These are phyloP conservation scores for Plasmodium fragile DNA, from an alignment of 169 alveolate genomes.

Conservation along the genomic window DNA sequence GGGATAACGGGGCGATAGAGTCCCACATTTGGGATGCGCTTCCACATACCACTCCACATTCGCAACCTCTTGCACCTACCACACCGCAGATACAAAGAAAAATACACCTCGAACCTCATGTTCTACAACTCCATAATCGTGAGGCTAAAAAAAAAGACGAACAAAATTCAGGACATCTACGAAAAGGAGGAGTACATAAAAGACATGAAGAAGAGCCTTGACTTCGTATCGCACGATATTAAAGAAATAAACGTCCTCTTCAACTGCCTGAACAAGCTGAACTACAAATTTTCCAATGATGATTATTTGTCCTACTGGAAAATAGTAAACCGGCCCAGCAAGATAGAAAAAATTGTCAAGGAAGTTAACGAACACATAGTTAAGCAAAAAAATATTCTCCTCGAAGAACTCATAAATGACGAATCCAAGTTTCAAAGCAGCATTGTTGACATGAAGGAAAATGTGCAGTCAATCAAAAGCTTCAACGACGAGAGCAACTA, in stretches of 20 bases:
- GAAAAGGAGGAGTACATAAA: slow-evolving; percentile 75
- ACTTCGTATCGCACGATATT: slow-evolving; percentile 61
- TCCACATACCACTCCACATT: neutral
- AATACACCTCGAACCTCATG: slow-evolving; percentile 67
- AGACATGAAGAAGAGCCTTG: slow-evolving; percentile 70
- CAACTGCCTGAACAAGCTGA: slow-evolving; percentile 60
- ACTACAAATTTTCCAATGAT: slow-evolving; percentile 71
- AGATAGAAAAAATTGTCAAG: slow-evolving; percentile 71
- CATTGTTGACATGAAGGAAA: slow-evolving; percentile 74
- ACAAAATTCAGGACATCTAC: slow-evolving; percentile 62
- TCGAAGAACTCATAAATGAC: slow-evolving; percentile 73
- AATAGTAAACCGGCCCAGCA: slow-evolving; percentile 68
- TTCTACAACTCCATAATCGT: slow-evolving; percentile 67
- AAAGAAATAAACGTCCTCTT: slow-evolving; percentile 67
- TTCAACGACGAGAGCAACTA: slow-evolving; percentile 68
- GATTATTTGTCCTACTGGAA: slow-evolving; percentile 75
- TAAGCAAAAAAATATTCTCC: slow-evolving; percentile 62
- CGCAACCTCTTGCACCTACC: neutral
- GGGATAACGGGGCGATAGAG: neutral
- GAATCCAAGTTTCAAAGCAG: slow-evolving; percentile 72
- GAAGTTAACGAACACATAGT: slow-evolving; percentile 60
- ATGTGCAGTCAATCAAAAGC: slow-evolving; percentile 70
- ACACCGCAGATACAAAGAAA: slow-evolving; percentile 51
- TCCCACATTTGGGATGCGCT: neutral
- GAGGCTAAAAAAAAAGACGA: slow-evolving; percentile 63